These are phyloP conservation scores for Karstenula rhodostoma DNA, from an alignment of 2,329 filamentous ascomycete species.

Conservation along the genomic window DNA sequence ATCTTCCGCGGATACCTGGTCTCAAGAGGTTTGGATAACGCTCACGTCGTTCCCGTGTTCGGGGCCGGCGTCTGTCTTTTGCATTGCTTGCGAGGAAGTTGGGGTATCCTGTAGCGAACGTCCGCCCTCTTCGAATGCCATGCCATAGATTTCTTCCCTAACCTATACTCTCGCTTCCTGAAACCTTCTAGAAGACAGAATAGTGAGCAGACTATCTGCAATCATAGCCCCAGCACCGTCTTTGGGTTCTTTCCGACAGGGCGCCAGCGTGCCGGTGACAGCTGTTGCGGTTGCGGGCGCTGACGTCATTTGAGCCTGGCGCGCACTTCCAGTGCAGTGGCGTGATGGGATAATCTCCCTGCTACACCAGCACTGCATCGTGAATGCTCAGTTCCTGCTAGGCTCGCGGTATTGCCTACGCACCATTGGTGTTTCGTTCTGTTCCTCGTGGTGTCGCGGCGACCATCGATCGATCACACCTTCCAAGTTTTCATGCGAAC, in stretches of 20 bases:
- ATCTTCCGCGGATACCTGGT: constrained; percentile 11
- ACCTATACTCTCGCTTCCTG: background rate
- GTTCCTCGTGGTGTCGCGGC: background rate
- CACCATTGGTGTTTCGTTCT: background rate
- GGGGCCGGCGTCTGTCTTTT: constrained; percentile 9
- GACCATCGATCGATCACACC: background rate
- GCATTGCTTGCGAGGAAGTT: constrained; percentile 25
- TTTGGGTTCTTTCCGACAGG: background rate
- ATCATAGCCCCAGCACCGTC: background rate
- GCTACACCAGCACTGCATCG: background rate
- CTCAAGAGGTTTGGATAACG: constrained; percentile 7
- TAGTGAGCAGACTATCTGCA: background rate
- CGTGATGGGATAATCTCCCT: constrained; percentile 2
- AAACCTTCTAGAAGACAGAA: constrained; percentile 4
- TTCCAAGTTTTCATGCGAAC: constrained; percentile 2
- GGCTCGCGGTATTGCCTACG: background rate
- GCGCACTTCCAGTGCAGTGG: background rate
- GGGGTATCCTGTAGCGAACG: constrained; percentile 15
- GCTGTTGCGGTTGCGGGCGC: background rate
- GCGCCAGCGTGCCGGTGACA: background rate
- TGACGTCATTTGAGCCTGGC: constrained; percentile 3
- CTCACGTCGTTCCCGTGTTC: constrained; percentile 4
- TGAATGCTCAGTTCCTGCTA: background rate
- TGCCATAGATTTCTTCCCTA: constrained; percentile 2
- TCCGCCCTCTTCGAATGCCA: constrained; percentile 5